phyloP scores from a whole-genome alignment of 1,284 basidiomycete genomes.

The Entoloma clypeatum region DNA sequence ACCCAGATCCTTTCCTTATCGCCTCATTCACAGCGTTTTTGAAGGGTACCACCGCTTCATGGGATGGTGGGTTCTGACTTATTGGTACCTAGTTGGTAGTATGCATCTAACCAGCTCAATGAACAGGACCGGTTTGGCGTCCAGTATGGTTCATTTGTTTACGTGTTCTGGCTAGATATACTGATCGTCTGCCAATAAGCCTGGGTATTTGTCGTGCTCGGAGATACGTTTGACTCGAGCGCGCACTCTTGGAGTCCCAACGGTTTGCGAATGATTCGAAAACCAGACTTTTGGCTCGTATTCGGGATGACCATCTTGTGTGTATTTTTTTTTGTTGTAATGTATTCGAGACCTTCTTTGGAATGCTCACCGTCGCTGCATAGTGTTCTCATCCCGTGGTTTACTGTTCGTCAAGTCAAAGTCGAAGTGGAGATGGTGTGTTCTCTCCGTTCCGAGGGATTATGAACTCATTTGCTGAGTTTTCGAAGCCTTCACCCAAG shows the following conservation, averaged over 20 bases:
- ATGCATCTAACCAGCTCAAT: too few species aligned
- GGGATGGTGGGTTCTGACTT: constrained; percentile 64
- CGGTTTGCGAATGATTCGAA: constrained; percentile 51
- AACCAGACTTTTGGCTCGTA: constrained; percentile 78
- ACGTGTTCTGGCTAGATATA: too few species aligned
- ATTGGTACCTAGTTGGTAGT: too few species aligned
- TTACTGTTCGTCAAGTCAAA: constrained; percentile 62
- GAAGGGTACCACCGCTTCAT: constrained; percentile 74
- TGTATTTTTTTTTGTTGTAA: too few species aligned
- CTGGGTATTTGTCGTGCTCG: constrained; percentile 66
- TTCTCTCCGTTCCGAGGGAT: constrained; percentile 8
- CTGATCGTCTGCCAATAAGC: too few species aligned
- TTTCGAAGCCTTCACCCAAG: constrained; percentile 54
- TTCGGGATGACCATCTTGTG: constrained; percentile 72
- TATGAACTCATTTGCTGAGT: constrained; percentile 9
- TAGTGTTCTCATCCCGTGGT: constrained; percentile 69
- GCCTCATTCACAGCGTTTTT: constrained; percentile 46
- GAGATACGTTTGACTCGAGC: constrained; percentile 57
- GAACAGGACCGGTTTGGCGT: too few species aligned
- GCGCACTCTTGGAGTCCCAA: constrained; percentile 58
- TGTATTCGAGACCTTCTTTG: too few species aligned
- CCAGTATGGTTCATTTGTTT: too few species aligned
- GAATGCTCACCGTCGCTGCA: too few species aligned
- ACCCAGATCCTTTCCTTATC: neutral
- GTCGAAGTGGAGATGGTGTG: constrained; percentile 71